These are phyloP conservation scores for Phytophthora lateralis DNA, from an alignment of 352 stramenopile genomes.

Conservation along the genomic window DNA sequence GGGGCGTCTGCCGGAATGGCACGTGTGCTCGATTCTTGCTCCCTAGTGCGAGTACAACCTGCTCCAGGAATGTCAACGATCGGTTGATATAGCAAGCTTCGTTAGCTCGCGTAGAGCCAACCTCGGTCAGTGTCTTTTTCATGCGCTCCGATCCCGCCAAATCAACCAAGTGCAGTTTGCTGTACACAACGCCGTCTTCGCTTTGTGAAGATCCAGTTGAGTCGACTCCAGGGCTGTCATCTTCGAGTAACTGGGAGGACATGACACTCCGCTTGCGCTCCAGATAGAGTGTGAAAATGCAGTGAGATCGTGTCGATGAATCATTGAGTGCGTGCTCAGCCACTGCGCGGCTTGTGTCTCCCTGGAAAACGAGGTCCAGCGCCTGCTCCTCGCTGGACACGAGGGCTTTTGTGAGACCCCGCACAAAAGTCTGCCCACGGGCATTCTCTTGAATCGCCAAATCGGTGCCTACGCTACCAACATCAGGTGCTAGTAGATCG, in stretches of 20 bases:
- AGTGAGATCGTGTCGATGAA: conserved; percentile 78
- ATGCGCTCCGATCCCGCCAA: conserved; percentile 93
- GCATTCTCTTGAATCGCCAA: conserved; percentile 67
- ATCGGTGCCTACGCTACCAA: conserved; percentile 15
- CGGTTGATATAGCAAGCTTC: conserved; percentile 63
- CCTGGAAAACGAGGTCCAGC: conserved; percentile 79
- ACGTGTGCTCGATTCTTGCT: conserved; percentile 90
- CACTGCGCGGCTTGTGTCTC: conserved; percentile 79
- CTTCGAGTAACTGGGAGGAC: conserved; percentile 26
- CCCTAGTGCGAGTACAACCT: conserved; percentile 90
- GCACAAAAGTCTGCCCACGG: conserved; percentile 72
- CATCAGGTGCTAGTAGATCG: conserved; percentile 70
- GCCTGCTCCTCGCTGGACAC: conserved; percentile 75
- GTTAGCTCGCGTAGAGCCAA: conserved; percentile 42
- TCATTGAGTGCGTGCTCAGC: conserved; percentile 84
- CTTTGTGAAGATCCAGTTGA: background rate
- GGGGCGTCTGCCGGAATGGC: conserved; percentile 92
- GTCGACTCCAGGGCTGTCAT: conserved; percentile 14
- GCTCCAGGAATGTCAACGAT: conserved; percentile 82
- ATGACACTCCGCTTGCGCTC: conserved; percentile 46
- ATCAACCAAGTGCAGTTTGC: conserved; percentile 93
- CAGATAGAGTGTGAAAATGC: conserved; percentile 83
- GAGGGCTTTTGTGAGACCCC: conserved; percentile 54
- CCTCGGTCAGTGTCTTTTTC: conserved; percentile 77
- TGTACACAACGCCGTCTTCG: conserved; percentile 48